Base-by-base conservation (phyloP, 371 early-diverging fungal genomes). In the Capillidium rhysosporum region DNA sequence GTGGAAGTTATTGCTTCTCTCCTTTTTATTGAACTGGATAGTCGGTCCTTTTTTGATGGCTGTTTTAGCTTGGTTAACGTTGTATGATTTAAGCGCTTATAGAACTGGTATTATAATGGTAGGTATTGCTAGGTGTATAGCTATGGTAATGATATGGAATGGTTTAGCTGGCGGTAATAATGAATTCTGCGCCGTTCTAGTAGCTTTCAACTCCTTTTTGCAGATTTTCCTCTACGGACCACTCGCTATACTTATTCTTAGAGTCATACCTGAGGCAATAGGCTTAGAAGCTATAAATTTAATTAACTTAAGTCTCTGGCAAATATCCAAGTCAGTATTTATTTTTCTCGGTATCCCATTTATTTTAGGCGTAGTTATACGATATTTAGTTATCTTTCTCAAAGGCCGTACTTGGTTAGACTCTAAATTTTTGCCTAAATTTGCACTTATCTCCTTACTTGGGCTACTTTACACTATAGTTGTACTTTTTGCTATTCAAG, bases 91-190 rank as follows among this genome's bases (percentile, higher is more conserved):
- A 16, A 72, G 75, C 29, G 76, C 69, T 5, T 76, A 78, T 49
- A 72, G 84, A 24, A 74, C 70, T 0, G 86, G 86, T 9, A 71
- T 82, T n/a, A 71, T 85, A 14, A 68, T 85, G 61, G 77, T 85
- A 23, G 86, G 84, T 45, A 39, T 59, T 28, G 61, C 55, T 2
- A 62, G 73, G 56, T 80, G 84, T 59, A 85, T 82, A 59, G 85
- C 83, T n/a, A 85, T 82, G 83, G 85, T 85, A 9, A 57, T 85
- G 40, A 78, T 85, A 18, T 85, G 85, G 85, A 78, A 76, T 56
- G 59, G 74, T 26, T 63, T 85, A 12, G 76, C 82, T 23, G 71
- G 66, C 7, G 84, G 84, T 1, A 75, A 85, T 49, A 29, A 64
- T 21, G 69, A 79, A 28, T 81, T 74, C 46, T 74, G 80, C 56